Evolutionary conservation across 345 rosid genomes (phyloP), one percentile per base, ranked within the genome.

Genomic region (Hypericum perforatum): DNA sequence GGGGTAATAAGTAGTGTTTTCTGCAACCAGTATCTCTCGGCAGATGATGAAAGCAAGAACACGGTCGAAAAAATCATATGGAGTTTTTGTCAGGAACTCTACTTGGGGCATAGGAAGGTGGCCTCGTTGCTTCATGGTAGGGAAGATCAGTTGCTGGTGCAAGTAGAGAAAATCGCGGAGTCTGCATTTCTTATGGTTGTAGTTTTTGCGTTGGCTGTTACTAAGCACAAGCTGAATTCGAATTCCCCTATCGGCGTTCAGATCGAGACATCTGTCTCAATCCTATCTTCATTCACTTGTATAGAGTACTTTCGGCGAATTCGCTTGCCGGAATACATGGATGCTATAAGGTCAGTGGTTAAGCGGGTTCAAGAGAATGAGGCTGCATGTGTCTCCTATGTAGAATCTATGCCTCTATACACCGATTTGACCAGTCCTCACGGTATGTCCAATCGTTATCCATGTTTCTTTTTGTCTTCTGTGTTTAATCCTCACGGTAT

Each of bases 171-270:
- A 72, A 76, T 88, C 65, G 86, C 94, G 0, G 96, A 85, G 67
- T 85, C 95, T 66, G 82, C 89, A 56, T 88, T 88, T 66, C 91
- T 88, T 56, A 83, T 88, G 98, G 81, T 85, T 54, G 97, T 74
- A 0, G 73, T 88, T 63, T 92, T 85, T 65, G 69, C 95, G 53
- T 63, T 80, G 57, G 72, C 86, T 55, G 97, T 85, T 57, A 76
- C 84, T 1, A 92, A 84, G 70, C 86, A 82, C 15, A 78, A 68
- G 62, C 66, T 65, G 43, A 85, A 71, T 55, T 63, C 79, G 37
- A 70, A 63, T 47, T 75, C 73, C 59, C 66, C 84, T 38, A 45
- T 50, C 58, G 86, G 80, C 66, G 64, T 65, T 62, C 77, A 70
- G 77, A 76, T 78, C 70, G 78, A 71, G 69, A 82, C 77, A 43